These are phyloP conservation scores for Trichoderma gamsii DNA, from an alignment of 495 filamentous ascomycete species.

Conservation along the genomic window DNA sequence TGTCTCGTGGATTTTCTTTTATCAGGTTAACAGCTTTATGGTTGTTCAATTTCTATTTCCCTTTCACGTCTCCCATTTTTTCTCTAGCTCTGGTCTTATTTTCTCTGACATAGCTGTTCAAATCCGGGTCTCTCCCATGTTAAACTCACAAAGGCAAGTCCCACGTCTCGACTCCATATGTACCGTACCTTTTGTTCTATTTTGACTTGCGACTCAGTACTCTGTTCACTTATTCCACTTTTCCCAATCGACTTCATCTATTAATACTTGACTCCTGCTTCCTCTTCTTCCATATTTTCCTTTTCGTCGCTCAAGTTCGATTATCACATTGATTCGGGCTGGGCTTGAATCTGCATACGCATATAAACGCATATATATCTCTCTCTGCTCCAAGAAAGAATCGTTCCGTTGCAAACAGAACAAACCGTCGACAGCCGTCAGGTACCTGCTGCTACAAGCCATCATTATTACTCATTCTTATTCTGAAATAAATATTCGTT, in stretches of 20 bases:
- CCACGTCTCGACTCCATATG: background rate
- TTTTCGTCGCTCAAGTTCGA: background rate
- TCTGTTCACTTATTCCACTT: background rate
- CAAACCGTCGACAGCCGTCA: background rate
- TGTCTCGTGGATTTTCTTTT: background rate
- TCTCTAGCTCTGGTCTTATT: background rate
- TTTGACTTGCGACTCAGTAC: background rate
- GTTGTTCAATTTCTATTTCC: background rate
- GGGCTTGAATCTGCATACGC: conserved; percentile 3
- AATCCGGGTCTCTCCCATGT: background rate
- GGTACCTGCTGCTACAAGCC: background rate
- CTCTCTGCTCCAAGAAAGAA: too few relatives aligned
- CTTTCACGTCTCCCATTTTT: background rate
- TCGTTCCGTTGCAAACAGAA: background rate
- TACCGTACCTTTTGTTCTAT: background rate
- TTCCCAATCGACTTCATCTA: background rate
- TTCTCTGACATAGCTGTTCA: too few relatives aligned
- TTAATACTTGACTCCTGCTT: background rate
- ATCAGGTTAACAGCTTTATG: background rate
- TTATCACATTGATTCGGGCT: background rate
- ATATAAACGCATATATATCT: background rate
- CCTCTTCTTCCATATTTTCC: background rate
- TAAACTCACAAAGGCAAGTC: background rate
- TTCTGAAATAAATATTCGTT: background rate
- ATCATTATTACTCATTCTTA: background rate